Evolutionary conservation across 73 alveolate genomes (phyloP), one percentile per base, ranked within the genome.

Genomic region (Uronychia binucleata): DNA sequence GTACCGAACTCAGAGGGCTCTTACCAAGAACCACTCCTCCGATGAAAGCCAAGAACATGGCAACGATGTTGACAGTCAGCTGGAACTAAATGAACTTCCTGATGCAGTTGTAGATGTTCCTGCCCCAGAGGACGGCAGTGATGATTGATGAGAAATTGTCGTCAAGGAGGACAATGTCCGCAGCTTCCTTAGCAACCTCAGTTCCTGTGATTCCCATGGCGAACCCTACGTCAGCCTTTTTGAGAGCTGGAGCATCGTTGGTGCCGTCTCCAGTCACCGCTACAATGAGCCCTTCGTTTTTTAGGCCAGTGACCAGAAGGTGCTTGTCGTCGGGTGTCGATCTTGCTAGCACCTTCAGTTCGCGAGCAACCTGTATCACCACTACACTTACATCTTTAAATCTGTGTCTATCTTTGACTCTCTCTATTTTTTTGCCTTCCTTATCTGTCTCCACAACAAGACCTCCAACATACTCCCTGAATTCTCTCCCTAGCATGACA

Each of bases 211-310:
- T 91, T 77, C 98, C 98, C 98, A 97, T 94, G 33, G 99, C 99
- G 85, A 97, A 97, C 74, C 99, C 99, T 0, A 97, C 97, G 82
- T 97, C 97, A 27, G 99, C 98, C 88, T 94, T 95, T 84, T 94
- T 92, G 0, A 97, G 91, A 31, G 99, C 98, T 27, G 98, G 98
- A 26, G 99, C 98, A 86, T 97, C 99, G 88, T 97, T 97, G 27
- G 98, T 94, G 32, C 99, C 99, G 90, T 97, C 99, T 74, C 99
- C 99, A 30, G 99, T 97, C 1, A 97, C 99, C 27, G 99, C 99
- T 30, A 97, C 99, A 34, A 96, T 97, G 27, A 88, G 89, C 28
- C 93, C 96, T 34, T 92, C 80, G 78, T 96, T 94, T 86, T 92
- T 89, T 26, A 97, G 83, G 14, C 99, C 99, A 80, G 97, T 94